phyloP scores from a whole-genome alignment of 2,329 filamentous ascomycete species.

The Aspergillus ibericus region DNA sequence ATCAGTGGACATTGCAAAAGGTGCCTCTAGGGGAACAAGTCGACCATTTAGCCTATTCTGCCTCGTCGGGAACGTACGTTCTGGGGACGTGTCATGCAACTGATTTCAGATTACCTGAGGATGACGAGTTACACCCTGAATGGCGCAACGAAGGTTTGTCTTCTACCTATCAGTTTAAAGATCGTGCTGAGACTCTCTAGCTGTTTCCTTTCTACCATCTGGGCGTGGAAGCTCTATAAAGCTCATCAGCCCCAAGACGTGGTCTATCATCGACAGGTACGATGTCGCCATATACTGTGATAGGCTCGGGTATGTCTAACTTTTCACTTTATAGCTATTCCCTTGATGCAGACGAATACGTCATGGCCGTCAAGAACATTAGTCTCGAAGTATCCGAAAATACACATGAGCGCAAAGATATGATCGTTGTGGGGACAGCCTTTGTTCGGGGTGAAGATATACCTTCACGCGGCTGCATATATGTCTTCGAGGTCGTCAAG shows the following conservation, averaged over 20 bases:
- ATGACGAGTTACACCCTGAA: slow-evolving; percentile 79
- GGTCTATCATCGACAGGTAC: slow-evolving; percentile 72
- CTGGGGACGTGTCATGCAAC: slow-evolving; percentile 67
- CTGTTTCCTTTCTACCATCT: slow-evolving; percentile 62
- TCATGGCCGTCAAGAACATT: slow-evolving; percentile 79
- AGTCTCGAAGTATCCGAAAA: slow-evolving; percentile 88
- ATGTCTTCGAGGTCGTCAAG: slow-evolving; percentile 86
- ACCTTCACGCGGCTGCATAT: slow-evolving; percentile 77
- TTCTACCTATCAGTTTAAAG: neutral
- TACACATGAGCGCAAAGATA: slow-evolving; percentile 78
- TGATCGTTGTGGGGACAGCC: slow-evolving; percentile 83
- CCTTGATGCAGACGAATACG: slow-evolving; percentile 71
- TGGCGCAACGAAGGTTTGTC: slow-evolving; percentile 69
- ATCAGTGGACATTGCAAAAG: slow-evolving; percentile 74
- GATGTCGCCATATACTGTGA: slow-evolving; percentile 9
- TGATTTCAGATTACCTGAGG: slow-evolving; percentile 79
- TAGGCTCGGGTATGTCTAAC: slow-evolving; percentile 11
- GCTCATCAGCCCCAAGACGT: slow-evolving; percentile 73
- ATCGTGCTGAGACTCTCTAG: slow-evolving; percentile 32
- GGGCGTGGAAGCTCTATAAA: slow-evolving; percentile 72
- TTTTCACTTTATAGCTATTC: slow-evolving; percentile 49
- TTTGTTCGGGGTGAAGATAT: slow-evolving; percentile 88
- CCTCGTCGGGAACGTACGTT: slow-evolving; percentile 71
- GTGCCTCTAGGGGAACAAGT: slow-evolving; percentile 69
- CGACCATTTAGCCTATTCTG: slow-evolving; percentile 73